A percentile compares a stretch with the other conserved stretches of the same genome.
Conservation (phyloP, 2,329 filamentous ascomycete genomes). For the Fusarium brachygibbosum region DNA sequence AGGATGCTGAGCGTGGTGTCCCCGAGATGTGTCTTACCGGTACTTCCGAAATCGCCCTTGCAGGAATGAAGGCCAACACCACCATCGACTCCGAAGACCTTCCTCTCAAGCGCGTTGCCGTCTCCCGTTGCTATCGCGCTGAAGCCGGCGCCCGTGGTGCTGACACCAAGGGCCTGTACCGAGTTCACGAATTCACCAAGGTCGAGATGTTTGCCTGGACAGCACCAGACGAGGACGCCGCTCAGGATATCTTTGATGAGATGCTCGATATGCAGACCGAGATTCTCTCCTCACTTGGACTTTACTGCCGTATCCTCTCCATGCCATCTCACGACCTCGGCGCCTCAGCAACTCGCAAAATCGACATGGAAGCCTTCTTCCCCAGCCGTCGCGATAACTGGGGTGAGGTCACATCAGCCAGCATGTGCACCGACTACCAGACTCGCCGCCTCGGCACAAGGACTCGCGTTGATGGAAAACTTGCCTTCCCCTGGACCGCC, state of each 20-base stretch:
- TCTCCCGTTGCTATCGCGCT: conserved; percentile 93
- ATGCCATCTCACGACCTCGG: conserved; percentile 93
- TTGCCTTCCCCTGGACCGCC: conserved; percentile 86
- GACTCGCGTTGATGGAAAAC: conserved; percentile 68
- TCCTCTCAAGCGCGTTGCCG: conserved; percentile 83
- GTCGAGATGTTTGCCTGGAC: conserved; percentile 98
- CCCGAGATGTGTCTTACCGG: conserved; percentile 83
- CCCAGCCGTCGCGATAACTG: conserved; percentile 80
- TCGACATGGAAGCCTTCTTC: conserved; percentile 95
- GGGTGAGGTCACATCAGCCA: conserved; percentile 93
- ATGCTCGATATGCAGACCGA: conserved; percentile 89
- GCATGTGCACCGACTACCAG: conserved; percentile 96
- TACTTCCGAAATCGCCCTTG: conserved; percentile 95
- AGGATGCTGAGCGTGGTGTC: conserved; percentile 71
- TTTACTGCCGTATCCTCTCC: conserved; percentile 90
- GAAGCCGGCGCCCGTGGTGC: conserved; percentile 92
- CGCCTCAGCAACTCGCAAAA: conserved; percentile 86
- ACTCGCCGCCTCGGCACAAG: conserved; percentile 83
- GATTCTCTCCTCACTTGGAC: conserved; percentile 80
- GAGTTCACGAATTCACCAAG: conserved; percentile 98
- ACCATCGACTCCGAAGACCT: conserved; percentile 75
- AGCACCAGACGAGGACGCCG: conserved; percentile 63
- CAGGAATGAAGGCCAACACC: conserved; percentile 85
- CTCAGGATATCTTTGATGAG: conserved; percentile 79
- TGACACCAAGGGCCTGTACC: conserved; percentile 93